phyloP scores from a whole-genome alignment of 208 protist species.

The Trypanosoma lewisi region DNA sequence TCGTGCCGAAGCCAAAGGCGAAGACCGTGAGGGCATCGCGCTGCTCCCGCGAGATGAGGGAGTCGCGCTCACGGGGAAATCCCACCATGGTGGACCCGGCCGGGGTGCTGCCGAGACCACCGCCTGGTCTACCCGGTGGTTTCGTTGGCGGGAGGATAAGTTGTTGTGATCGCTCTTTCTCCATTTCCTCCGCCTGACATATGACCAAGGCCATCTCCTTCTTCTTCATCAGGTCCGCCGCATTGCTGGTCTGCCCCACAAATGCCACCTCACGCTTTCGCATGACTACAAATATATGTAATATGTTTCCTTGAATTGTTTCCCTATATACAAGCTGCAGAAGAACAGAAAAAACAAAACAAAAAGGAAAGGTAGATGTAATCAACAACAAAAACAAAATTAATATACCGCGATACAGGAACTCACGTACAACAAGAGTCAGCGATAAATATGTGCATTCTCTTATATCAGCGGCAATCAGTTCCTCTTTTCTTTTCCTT shows the following conservation, averaged over 20 bases:
- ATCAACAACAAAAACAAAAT: background rate
- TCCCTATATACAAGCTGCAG: background rate
- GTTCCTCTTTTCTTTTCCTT: background rate
- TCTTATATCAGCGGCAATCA: background rate
- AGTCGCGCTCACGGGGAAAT: background rate
- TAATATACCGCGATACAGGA: background rate
- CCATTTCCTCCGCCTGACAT: background rate
- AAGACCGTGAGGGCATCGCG: constrained; percentile 43
- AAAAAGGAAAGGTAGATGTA: background rate
- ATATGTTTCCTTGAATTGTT: background rate
- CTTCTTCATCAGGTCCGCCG: background rate
- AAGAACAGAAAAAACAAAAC: background rate
- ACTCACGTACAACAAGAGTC: background rate
- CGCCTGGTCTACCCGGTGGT: background rate
- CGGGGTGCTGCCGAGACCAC: background rate
- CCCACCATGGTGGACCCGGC: background rate
- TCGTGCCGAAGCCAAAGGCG: constrained; percentile 51
- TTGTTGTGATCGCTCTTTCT: background rate
- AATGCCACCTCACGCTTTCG: constrained; percentile 14
- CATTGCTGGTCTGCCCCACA: background rate
- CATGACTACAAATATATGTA: background rate
- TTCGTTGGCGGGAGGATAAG: constrained; percentile 2
- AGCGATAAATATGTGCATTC: background rate
- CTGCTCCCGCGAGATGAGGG: constrained; percentile 44
- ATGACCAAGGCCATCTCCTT: background rate